Percentiles rank a stretch among this genome's conserved stretches.
These are phyloP conservation scores for Heliocybe sulcata DNA, from an alignment of 1,284 basidiomycete genomes.

Conservation along the genomic window DNA sequence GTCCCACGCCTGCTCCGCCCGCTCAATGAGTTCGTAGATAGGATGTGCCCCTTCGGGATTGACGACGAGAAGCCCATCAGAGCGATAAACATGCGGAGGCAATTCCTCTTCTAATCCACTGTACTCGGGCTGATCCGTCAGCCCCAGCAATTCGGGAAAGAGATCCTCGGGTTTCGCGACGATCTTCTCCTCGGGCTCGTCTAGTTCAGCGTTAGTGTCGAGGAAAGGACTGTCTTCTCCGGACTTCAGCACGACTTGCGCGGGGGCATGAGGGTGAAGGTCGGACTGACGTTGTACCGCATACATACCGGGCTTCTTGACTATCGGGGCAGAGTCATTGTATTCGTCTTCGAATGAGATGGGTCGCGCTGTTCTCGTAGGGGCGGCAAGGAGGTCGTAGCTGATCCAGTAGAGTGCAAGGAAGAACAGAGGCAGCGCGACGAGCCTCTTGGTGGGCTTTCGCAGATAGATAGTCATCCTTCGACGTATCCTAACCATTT, in stretches of 20 bases:
- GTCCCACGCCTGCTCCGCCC: constrained; percentile 41
- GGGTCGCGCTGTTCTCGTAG: not conserved
- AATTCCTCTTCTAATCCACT: not conserved
- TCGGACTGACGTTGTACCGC: not conserved
- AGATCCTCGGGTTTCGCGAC: not conserved
- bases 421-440: not conserved
- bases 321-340: not conserved
- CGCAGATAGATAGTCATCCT: not conserved
- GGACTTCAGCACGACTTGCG: not conserved
- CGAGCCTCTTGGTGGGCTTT: not conserved
- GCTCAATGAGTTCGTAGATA: constrained; percentile 42
- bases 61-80: constrained; percentile 21
- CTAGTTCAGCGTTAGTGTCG: not conserved
- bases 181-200: not conserved
- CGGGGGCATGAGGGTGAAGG: not conserved
- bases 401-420: not conserved
- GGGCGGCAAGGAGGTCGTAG: not conserved
- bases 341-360: not conserved
- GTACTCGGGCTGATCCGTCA: not conserved
- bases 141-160: not conserved
- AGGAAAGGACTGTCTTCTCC: not conserved
- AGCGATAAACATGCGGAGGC: constrained; percentile 15
- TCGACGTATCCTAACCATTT: not conserved
- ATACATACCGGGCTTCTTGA: not conserved
- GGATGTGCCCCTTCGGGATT: constrained; percentile 34